Evolutionary conservation across 176 grass and related monocot genomes (phyloP), one percentile per base, ranked within the genome.

Genomic region (Chrysopogon serrulatus): DNA sequence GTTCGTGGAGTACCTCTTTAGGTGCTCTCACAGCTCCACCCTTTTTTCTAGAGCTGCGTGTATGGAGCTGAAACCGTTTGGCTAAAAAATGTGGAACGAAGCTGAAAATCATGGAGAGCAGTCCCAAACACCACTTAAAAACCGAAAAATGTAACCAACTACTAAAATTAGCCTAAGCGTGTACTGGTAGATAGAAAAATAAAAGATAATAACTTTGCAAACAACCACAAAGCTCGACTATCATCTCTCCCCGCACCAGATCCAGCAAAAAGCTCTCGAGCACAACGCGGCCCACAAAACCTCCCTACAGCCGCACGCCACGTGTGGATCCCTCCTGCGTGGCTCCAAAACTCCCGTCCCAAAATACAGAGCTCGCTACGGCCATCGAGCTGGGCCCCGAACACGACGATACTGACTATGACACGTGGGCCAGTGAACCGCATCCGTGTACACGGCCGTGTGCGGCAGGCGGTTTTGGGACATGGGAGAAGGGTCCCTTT

Each of bases 261-360:
- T 74, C 30, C 45, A 34, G 17, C 4, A 33, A 53, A 74, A 75
- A 36, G 30, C 6, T 51, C 72, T 51, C 31, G n/a, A 59, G 10
- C 21, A 13, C 18, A 9, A 15, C 0, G 11, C 21, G 19, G 21
- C 10, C 26, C 43, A 19, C 10, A 17, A 1, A 37, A 37, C 73
- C 33, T 37, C 31, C 48, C 33, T 37, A 32, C 27, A 23, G 6
- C 31, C 1, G 19, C 49, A 14, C 21, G 27, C 37, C 68, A 82
- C 51, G 80, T 73, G 53, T 82, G 26, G 65, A 72, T 70, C 18
- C 80, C 51, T 71, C 48, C 17, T 59, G 40, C 17, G 40, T 33
- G 59, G 61, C 61, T 56, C 61, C 77, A 48, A 79, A 48, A 5
- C 53, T 44, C 27, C 27, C 53, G 19, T 34, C 21, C 28, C 4